Evolutionary conservation across 176 grass and related monocot genomes (phyloP).

Genomic region (Pharus latifolius): DNA sequence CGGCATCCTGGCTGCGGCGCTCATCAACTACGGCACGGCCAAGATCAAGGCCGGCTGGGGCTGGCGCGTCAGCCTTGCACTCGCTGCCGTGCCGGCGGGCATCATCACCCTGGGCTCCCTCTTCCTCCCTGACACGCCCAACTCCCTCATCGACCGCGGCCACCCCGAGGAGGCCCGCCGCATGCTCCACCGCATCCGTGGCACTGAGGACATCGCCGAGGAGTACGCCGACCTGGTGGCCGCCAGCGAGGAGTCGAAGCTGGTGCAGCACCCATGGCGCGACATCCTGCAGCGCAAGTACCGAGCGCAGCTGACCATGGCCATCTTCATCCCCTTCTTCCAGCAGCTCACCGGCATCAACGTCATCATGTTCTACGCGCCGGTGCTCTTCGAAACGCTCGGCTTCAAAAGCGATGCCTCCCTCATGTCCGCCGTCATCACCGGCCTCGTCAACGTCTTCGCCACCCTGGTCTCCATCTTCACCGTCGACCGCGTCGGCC

Average conservation of each 20-base stretch:
- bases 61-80: slow-evolving; percentile 78
- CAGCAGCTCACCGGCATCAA: slow-evolving; percentile 70
- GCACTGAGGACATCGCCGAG: slow-evolving; percentile 31
- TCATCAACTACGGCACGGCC: slow-evolving; percentile 82
- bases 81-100: slow-evolving; percentile 71
- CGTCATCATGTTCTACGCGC: slow-evolving; percentile 78
- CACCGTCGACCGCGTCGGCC: slow-evolving; percentile 42
- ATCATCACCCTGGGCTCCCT: slow-evolving; percentile 78
- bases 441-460: slow-evolving; percentile 54
- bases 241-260: slow-evolving; percentile 40
- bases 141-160: slow-evolving; percentile 85
- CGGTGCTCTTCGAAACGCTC: slow-evolving; percentile 54
- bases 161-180: slow-evolving; percentile 28
- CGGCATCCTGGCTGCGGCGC: slow-evolving; percentile 68
- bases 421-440: slow-evolving; percentile 66
- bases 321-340: slow-evolving; percentile 54
- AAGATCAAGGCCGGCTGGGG: slow-evolving; percentile 85
- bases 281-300: slow-evolving; percentile 41
- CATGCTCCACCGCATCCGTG: slow-evolving; percentile 45
- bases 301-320: slow-evolving; percentile 54
- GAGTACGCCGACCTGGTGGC: slow-evolving; percentile 53
- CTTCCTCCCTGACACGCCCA: slow-evolving; percentile 96
- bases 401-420: slow-evolving; percentile 50
- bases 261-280: slow-evolving; percentile 43
- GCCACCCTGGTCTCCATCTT: slow-evolving; percentile 35